phyloP scores from a whole-genome alignment of 768 basidiomycete genomes.

The Nevesoporus exiguus region DNA sequence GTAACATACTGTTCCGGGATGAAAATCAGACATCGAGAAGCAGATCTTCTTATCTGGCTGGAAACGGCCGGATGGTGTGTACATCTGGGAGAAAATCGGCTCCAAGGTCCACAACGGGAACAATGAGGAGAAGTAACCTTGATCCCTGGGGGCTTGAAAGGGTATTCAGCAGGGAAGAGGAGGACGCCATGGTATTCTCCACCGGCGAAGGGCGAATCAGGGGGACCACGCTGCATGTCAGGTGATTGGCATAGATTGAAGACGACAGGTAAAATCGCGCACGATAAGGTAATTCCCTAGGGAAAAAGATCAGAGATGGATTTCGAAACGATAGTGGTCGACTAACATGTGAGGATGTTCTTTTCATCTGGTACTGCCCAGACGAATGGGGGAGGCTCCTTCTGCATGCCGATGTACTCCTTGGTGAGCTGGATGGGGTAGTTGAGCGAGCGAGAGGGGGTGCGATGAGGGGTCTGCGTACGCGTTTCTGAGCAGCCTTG shows the following conservation, averaged over 20 bases:
- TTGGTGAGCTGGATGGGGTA: conserved; percentile 58
- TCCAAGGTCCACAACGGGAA: conserved; percentile 4
- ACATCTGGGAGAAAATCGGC: conserved; percentile 56
- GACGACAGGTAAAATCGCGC: conserved; percentile 25
- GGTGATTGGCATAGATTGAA: conserved; percentile 6
- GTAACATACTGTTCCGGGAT: conserved; percentile 74
- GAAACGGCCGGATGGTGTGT: conserved; percentile 87
- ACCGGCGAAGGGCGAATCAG: conserved; percentile 85
- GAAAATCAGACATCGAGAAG: conserved; percentile 97
- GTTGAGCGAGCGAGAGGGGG: background rate
- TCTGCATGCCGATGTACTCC: conserved; percentile 91
- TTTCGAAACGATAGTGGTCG: conserved; percentile 3
- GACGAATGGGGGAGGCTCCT: conserved; percentile 90
- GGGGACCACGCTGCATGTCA: conserved; percentile 74
- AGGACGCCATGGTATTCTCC: conserved; percentile 96
- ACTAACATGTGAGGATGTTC: conserved; percentile 92
- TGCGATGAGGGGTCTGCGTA: conserved; percentile 33
- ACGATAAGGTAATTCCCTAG: conserved; percentile 96
- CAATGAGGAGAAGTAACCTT: conserved; percentile 53
- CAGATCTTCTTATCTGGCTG: conserved; percentile 94
- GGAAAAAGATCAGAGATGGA: conserved; percentile 6
- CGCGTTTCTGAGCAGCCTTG: conserved; percentile 85
- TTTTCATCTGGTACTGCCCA: conserved; percentile 97
- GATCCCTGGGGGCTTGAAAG: conserved; percentile 95
- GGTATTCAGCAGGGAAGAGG: conserved; percentile 91